Evolutionary conservation across 495 filamentous ascomycete species (phyloP), one percentile per base, ranked within the genome.

Genomic region (Aspergillus sclerotiicarbonarius): DNA sequence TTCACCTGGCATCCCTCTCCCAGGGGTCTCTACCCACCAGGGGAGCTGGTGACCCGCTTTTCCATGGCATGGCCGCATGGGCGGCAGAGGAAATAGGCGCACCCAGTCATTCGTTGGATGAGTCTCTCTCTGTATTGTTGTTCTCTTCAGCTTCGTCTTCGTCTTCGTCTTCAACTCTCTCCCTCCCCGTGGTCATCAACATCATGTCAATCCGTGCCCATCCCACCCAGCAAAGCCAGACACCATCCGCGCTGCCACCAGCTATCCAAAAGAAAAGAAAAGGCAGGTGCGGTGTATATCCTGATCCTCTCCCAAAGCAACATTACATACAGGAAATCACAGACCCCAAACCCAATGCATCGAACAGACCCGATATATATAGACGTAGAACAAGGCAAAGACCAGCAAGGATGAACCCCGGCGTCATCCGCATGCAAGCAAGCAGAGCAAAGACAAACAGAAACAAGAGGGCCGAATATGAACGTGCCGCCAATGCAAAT

Each of bases 401-500:
- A n/a, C 37, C 37, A 41, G 37, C 37, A 4, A n/a, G 37, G 33
- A 50, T 15, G 21, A 32, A 50, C 32, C 45, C 44, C 20, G 30
- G 54, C 54, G 54, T 50, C 37, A 41, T 41, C 37, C 37, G 37
- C 13, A 41, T 41, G 37, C 37, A 41, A n/a, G 5, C 8, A 41
- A n/a, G 4, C 5, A 13, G 8, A 41, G 13, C 12, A n/a, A 41
- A 13, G 33, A 7, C 7, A 41, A 51, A 45, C 37, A 20, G 52
- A 43, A 18, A 49, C 31, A 47, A 33, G 39, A 5, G 43, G 32
- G 35, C 53, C 50, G 48, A 56, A 56, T 53, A 60, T 53, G 58
- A 57, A 52, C 65, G 47, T 64, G 61, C 61, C 61, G 46, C 60
- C 65, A 59, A 67, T 67, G 65, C 62, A 51, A 67, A 61, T 64